Evolutionary conservation across 768 basidiomycete species (phyloP).

Genomic region (Collybiopsis luxurians): DNA sequence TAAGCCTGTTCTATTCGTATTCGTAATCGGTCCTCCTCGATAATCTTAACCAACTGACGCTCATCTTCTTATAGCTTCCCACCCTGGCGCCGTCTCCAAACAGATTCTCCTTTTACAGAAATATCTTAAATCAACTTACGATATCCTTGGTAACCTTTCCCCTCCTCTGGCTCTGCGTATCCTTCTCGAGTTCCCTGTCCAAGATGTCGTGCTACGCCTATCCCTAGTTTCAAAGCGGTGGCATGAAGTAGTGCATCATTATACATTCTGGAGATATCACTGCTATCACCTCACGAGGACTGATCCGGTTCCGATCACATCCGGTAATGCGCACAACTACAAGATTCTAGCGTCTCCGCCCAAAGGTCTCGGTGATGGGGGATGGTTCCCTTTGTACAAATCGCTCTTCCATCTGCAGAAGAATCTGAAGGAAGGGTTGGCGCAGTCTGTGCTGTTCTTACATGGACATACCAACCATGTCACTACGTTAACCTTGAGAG

Average conservation of each 20-base stretch:
- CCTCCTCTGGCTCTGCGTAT: slow-evolving; percentile 65
- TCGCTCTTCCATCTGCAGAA: slow-evolving; percentile 82
- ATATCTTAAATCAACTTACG: slow-evolving; percentile 79
- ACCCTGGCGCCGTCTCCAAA: slow-evolving; percentile 81
- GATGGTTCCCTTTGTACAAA: slow-evolving; percentile 64
- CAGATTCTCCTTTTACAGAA: slow-evolving; percentile 85
- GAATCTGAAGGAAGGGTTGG: slow-evolving; percentile 74
- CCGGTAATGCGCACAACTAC: slow-evolving; percentile 28
- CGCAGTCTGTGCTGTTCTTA: slow-evolving; percentile 76
- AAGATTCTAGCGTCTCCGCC: neutral
- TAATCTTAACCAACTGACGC: slow-evolving; percentile 9
- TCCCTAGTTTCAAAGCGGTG: slow-evolving; percentile 42
- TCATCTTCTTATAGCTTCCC: slow-evolving; percentile 46
- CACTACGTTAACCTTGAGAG: slow-evolving; percentile 74
- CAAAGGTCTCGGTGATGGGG: neutral
- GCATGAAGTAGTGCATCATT: slow-evolving; percentile 50
- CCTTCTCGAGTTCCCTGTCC: slow-evolving; percentile 54
- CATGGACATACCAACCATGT: slow-evolving; percentile 86
- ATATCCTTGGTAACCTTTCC: slow-evolving; percentile 71
- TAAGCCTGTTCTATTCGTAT: too few relatives aligned
- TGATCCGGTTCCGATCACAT: slow-evolving; percentile 65
- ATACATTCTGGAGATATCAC: slow-evolving; percentile 75
- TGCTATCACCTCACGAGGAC: slow-evolving; percentile 69
- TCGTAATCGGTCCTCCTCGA: too few relatives aligned
- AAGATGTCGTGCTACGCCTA: slow-evolving; percentile 39